Conservation (phyloP, 169 alveolate genomes). For the Plasmodium falciparum region DNA sequence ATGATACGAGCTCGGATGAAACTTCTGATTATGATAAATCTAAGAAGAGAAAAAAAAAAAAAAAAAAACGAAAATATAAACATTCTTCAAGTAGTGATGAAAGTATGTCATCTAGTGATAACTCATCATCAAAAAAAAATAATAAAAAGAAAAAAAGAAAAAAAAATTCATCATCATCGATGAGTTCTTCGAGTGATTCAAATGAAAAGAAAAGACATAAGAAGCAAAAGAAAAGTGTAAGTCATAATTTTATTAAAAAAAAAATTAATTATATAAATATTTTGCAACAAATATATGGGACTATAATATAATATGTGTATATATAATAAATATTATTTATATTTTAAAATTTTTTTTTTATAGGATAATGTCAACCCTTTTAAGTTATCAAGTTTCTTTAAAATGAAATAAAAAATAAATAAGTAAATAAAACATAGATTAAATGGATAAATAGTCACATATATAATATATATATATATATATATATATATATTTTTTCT, state of each 20-base stretch:
- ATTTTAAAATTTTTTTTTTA: slow-evolving; percentile 6
- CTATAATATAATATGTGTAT: background rate
- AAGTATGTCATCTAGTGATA: too few relatives aligned
- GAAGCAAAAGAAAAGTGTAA: slow-evolving; percentile 51
- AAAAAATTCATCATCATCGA: background rate
- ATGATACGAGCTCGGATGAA: slow-evolving; percentile 4
- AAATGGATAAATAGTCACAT: too few relatives aligned
- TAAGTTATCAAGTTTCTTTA: slow-evolving; percentile 70
- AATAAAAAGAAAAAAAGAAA: slow-evolving; percentile 37
- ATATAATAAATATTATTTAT: background rate
- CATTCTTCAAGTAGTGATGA: slow-evolving; percentile 3
- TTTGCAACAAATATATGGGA: too few relatives aligned
- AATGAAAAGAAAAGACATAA: slow-evolving; percentile 29
- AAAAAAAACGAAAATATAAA: slow-evolving; percentile 25
- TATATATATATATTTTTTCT: background rate
- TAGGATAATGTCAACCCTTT: slow-evolving; percentile 62
- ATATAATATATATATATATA: background rate
- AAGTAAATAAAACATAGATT: background rate
- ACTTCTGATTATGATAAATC: too few relatives aligned
- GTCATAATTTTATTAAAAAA: background rate
- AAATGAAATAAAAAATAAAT: slow-evolving; percentile 48
- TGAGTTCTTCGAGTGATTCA: slow-evolving; percentile 19
- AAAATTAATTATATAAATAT: too few relatives aligned
- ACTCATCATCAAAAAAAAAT: background rate
- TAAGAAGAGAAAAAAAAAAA: slow-evolving; percentile 5